Percentiles rank a stretch among this genome's conserved stretches.
These are phyloP conservation scores for Graphiopsis chlorocephala DNA, from an alignment of 2,329 filamentous ascomycete species.

Conservation along the genomic window DNA sequence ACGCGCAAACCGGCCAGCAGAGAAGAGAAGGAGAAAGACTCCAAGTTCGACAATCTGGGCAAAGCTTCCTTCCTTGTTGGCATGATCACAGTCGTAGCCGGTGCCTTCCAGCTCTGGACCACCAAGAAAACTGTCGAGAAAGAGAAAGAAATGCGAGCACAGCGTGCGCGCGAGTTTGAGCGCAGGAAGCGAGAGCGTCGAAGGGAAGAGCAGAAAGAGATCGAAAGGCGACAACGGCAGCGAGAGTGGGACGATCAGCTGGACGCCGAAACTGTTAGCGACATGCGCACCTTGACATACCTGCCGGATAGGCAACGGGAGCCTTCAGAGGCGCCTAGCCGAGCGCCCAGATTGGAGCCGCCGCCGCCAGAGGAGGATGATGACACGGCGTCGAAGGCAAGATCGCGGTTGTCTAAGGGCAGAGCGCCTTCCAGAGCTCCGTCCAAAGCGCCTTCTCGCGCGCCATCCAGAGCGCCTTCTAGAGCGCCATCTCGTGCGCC, in stretches of 20 bases:
- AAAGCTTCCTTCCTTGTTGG: slow-evolving; percentile 17
- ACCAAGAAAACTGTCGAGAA: slow-evolving; percentile 17
- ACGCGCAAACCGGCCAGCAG: slow-evolving; percentile 1
- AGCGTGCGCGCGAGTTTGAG: slow-evolving; percentile 16
- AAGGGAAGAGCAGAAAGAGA: slow-evolving; percentile 15
- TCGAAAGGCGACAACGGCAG: slow-evolving; percentile 8
- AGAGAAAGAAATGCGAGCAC: slow-evolving; percentile 12
- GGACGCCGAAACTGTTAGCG: slow-evolving; percentile 13
- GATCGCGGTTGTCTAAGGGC: slow-evolving; percentile 3
- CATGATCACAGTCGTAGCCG: slow-evolving; percentile 16
- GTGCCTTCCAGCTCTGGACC: slow-evolving; percentile 19
- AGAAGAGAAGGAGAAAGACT: slow-evolving; percentile 9
- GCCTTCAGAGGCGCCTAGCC: slow-evolving; percentile 12
- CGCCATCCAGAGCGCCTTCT: neutral
- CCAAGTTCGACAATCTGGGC: slow-evolving; percentile 16
- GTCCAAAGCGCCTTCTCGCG: neutral
- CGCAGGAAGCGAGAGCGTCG: slow-evolving; percentile 15
- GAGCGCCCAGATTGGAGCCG: slow-evolving; percentile 5
- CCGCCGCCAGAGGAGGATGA: slow-evolving; percentile 1
- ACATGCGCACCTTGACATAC: slow-evolving; percentile 14
- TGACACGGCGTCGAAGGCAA: slow-evolving; percentile 9
- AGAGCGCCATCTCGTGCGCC: neutral
- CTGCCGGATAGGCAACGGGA: slow-evolving; percentile 11
- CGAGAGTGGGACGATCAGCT: slow-evolving; percentile 9
- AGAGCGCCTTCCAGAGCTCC: slow-evolving; percentile 6